Percentiles rank a stretch among this genome's conserved stretches.
Conservation (phyloP, 768 basidiomycete genomes). For the Austroboletus festivus region DNA sequence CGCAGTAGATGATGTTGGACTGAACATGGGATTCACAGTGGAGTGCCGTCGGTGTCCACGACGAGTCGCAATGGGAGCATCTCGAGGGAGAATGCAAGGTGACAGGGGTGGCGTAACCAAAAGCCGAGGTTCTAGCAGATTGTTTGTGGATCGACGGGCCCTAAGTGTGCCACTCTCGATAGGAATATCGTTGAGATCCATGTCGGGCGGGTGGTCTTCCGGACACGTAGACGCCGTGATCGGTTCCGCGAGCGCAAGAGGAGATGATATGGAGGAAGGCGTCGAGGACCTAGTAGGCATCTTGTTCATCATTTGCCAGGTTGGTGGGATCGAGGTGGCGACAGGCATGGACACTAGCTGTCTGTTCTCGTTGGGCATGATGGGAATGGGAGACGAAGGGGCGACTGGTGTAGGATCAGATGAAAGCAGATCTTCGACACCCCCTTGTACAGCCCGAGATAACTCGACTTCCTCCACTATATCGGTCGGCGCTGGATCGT, state of each 20-base stretch:
- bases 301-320: slow-evolving; percentile 39
- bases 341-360: slow-evolving; percentile 31
- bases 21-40: slow-evolving; percentile 58
- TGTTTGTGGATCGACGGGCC: slow-evolving; percentile 64
- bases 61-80: slow-evolving; percentile 41
- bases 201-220: slow-evolving; percentile 60
- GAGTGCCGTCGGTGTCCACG: slow-evolving; percentile 72
- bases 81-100: slow-evolving; percentile 52
- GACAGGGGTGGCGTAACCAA: slow-evolving; percentile 75
- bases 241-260: slow-evolving; percentile 79
- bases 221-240: slow-evolving; percentile 67
- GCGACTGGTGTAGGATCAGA: slow-evolving; percentile 72
- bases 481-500: slow-evolving; percentile 36
- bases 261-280: slow-evolving; percentile 85
- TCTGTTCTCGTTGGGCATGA: slow-evolving; percentile 21
- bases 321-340: slow-evolving; percentile 45
- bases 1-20: slow-evolving; percentile 45
- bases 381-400: slow-evolving; percentile 41
- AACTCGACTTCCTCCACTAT: slow-evolving; percentile 18
- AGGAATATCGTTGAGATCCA: slow-evolving; percentile 59
- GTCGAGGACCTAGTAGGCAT: slow-evolving; percentile 81
- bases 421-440: slow-evolving; percentile 31
- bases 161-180: slow-evolving; percentile 44
- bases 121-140: slow-evolving; percentile 61
- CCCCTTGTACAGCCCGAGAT: slow-evolving; percentile 11